Evolutionary conservation across 345 rosid species (phyloP).

Genomic region (Raphanus raphanistrum): DNA sequence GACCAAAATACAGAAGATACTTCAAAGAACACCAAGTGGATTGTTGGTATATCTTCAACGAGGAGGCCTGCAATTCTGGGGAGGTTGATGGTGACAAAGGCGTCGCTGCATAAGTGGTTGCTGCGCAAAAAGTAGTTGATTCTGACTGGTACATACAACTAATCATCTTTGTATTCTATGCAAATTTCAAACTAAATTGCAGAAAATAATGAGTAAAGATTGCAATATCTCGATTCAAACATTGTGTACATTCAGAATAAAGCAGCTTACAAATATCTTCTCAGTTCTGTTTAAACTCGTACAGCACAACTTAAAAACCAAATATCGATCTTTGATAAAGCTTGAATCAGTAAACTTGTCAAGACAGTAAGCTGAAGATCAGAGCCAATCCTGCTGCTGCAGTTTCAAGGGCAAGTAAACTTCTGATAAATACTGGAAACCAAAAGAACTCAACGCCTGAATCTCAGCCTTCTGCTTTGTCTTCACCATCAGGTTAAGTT

Average conservation of each 20-base stretch:
- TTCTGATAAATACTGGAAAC: slow-evolving; percentile 94
- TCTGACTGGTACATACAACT: slow-evolving; percentile 34
- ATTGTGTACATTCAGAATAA: neutral
- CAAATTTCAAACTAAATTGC: slow-evolving; percentile 15
- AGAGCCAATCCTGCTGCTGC: slow-evolving; percentile 98
- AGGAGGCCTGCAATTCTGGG: slow-evolving; percentile 65
- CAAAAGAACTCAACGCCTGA: slow-evolving; percentile 95
- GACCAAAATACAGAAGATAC: slow-evolving; percentile 25
- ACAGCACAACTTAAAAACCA: slow-evolving; percentile 5
- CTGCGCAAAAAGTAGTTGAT: slow-evolving; percentile 44
- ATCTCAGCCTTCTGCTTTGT: slow-evolving; percentile 97
- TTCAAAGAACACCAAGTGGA: slow-evolving; percentile 29
- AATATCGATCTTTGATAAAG: slow-evolving; percentile 2
- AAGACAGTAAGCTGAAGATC: slow-evolving; percentile 27
- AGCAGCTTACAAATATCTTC: neutral
- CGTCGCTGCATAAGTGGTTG: slow-evolving; percentile 66
- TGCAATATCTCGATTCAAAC: neutral
- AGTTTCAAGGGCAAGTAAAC: slow-evolving; percentile 94
- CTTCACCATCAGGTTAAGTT: slow-evolving; percentile 94
- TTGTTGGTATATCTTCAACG: slow-evolving; percentile 42
- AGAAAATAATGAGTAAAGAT: neutral
- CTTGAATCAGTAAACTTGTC: too few relatives aligned
- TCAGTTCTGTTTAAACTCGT: slow-evolving; percentile 7
- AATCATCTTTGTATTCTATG: slow-evolving; percentile 23
- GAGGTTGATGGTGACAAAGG: slow-evolving; percentile 67